phyloP scores from a whole-genome alignment of 108 stramenopile genomes.

The Nannochloropsis gaditana region DNA sequence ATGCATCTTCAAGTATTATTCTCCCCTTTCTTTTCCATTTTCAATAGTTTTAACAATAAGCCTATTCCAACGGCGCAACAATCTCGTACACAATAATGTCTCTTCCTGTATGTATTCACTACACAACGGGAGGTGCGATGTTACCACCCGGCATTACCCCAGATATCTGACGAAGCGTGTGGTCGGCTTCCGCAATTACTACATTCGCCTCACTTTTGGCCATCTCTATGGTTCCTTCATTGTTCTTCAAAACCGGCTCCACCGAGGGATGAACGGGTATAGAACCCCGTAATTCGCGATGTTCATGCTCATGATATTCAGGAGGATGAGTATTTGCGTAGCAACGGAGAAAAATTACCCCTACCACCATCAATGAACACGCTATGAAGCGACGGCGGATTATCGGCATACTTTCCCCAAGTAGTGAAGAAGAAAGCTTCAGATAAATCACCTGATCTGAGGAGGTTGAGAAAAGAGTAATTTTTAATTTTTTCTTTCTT shows the following conservation, averaged over 20 bases:
- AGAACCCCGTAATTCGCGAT: background rate
- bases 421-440: no score
- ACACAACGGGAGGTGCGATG: background rate
- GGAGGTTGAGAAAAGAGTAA: no score
- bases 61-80: no score
- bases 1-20: no score
- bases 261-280: background rate
- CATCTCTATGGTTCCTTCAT: background rate
- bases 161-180: background rate
- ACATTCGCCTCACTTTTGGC: background rate
- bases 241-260: background rate
- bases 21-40: no score
- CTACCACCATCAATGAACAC: background rate
- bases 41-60: no score
- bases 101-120: no score
- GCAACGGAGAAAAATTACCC: background rate
- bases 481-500: no score
- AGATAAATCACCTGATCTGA: no score
- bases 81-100: no score
- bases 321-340: background rate
- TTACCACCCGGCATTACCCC: background rate
- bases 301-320: background rate
- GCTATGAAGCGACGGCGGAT: background rate
- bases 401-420: background rate
- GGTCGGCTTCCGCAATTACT: background rate